Evolutionary conservation across 208 protist species (phyloP), one percentile per base, ranked within the genome.

Genomic region (Tritrichomonas foetus): DNA sequence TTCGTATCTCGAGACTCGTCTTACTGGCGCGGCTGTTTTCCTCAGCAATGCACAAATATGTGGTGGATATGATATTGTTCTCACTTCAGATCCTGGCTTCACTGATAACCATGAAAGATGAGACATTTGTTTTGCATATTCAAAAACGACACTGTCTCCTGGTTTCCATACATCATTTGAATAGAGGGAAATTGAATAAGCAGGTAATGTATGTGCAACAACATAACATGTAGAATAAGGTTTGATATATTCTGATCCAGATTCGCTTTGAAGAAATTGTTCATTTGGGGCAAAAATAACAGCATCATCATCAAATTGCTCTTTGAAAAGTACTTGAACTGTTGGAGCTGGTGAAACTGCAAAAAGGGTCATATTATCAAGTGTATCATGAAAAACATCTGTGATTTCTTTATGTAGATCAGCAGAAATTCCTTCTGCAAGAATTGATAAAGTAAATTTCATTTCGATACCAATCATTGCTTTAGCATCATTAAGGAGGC

Each of bases 41-140:
- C 78, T 53, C 20, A 89, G 27, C 30, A 89, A 50, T 20, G 47
- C 78, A 36, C 78, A 89, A 50, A 89, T 89, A 50, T 89, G 78
- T 16, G 78, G 78, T 30, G 78, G 78, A 16, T 53, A 89, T n/a
- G 78, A 89, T 39, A 57, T 47, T 53, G 78, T 89, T 47, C 78
- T 89, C 47, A 57, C 8, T 50, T 89, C 78, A 27, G 14, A 57
- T 22, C 47, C 41, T 0, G 78, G 78, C 16, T 89, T 89, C 14
- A 89, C 78, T 8, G 78, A 89, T 0, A 89, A 47, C 78, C 78
- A 89, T 27, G 78, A 89, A 5, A 89, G 47, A 16, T 53, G 44
- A 16, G 78, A 89, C 78, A 89, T 89, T 13, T 33, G 47, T 47
- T 16, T 53, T 14, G 47, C 78, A 36, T 53, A 89, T 27, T 89